Evolutionary conservation across 2,329 filamentous ascomycete genomes (phyloP).

Genomic region (Sporothrix brasiliensis): DNA sequence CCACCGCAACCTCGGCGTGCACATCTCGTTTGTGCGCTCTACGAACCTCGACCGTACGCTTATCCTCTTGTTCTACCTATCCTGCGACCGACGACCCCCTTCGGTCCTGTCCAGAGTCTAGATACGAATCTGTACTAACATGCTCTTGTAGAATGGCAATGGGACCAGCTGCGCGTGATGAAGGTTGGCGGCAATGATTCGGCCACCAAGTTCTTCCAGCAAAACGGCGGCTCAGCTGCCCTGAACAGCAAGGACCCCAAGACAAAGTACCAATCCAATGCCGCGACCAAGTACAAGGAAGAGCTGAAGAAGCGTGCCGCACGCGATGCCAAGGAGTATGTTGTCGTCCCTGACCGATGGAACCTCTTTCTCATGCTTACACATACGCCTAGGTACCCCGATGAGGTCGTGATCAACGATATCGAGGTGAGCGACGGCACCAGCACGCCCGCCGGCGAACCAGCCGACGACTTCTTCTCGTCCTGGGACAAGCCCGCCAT

Average conservation of each 20-base stretch:
- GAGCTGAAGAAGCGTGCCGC: slow-evolving; percentile 86
- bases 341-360: slow-evolving; percentile 32
- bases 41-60: slow-evolving; percentile 93
- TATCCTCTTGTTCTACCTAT: neutral
- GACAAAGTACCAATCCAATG: slow-evolving; percentile 91
- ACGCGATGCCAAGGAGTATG: slow-evolving; percentile 81
- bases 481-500: slow-evolving; percentile 98
- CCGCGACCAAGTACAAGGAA: slow-evolving; percentile 97
- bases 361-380: neutral
- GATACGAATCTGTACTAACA: neutral
- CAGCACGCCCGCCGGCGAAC: slow-evolving; percentile 77
- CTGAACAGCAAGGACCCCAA: slow-evolving; percentile 95
- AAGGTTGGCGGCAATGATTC: slow-evolving; percentile 98
- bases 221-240: slow-evolving; percentile 90
- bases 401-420: slow-evolving; percentile 84
- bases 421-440: slow-evolving; percentile 60
- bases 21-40: slow-evolving; percentile 98
- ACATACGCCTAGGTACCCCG: slow-evolving; percentile 65
- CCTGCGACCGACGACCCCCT: neutral
- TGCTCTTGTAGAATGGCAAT: slow-evolving; percentile 78
- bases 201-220: slow-evolving; percentile 97
- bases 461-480: slow-evolving; percentile 94
- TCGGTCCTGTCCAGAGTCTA: too few relatives aligned
- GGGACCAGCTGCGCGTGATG: slow-evolving; percentile 96
- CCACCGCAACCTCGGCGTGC: slow-evolving; percentile 95